phyloP scores from a whole-genome alignment of 306 rosid genomes.

The Ochetophila trinervis region DNA sequence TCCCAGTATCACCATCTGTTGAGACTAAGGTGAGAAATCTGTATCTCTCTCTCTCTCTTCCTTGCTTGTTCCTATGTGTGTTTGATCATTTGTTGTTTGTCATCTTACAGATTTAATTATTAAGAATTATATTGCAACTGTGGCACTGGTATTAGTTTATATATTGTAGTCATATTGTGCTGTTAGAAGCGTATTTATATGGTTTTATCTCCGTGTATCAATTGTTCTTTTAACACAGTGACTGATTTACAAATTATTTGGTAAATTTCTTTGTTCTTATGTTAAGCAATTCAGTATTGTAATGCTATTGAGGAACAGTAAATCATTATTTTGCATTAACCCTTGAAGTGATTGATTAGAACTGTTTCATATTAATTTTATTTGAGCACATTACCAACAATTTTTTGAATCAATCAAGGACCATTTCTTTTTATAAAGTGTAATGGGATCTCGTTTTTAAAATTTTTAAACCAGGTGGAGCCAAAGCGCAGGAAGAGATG shows the following conservation, averaged over 20 bases:
- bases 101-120: neutral
- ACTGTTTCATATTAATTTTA: neutral
- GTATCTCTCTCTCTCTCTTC: neutral
- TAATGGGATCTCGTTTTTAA: conserved; percentile 9
- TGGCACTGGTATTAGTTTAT: neutral
- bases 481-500: conserved; percentile 60
- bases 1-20: conserved; percentile 46
- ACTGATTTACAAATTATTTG: neutral
- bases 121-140: neutral
- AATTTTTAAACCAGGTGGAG: conserved; percentile 39
- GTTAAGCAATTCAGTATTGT: no score
- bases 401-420: neutral
- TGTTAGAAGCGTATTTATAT: neutral
- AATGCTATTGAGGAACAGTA: neutral
- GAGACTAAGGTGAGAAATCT: conserved; percentile 43
- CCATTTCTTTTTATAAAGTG: neutral
- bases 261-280: no score
- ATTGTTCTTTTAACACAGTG: neutral
- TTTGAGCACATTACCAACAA: neutral
- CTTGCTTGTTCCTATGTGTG: neutral
- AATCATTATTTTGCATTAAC: neutral
- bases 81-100: neutral
- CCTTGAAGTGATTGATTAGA: neutral
- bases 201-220: neutral
- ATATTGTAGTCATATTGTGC: neutral